These are phyloP conservation scores for Globisporangium carolinianum DNA, from an alignment of 352 stramenopile genomes.

Conservation along the genomic window DNA sequence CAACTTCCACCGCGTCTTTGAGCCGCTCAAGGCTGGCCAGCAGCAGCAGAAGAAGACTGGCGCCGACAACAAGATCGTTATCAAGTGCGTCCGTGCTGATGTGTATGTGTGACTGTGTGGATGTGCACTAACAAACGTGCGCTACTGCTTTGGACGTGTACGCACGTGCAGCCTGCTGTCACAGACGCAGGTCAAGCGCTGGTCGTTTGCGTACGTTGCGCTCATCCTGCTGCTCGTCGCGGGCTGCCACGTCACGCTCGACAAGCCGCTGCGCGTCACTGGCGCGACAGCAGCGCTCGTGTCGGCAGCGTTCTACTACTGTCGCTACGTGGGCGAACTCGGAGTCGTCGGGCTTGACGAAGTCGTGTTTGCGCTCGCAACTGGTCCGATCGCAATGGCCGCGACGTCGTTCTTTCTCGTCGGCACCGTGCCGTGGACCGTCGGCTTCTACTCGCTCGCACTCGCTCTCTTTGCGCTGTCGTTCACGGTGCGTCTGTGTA, in stretches of 20 bases:
- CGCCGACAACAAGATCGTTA: constrained; percentile 45
- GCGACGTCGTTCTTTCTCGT: constrained; percentile 48
- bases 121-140: neutral
- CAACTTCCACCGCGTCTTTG: constrained; percentile 61
- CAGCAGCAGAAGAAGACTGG: constrained; percentile 10
- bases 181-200: constrained; percentile 62
- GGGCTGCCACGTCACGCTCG: constrained; percentile 28
- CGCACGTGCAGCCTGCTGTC: constrained; percentile 45
- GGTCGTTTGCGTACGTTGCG: constrained; percentile 51
- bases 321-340: constrained; percentile 24
- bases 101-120: neutral
- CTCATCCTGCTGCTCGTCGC: constrained; percentile 34
- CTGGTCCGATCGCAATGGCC: constrained; percentile 51
- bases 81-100: constrained; percentile 36
- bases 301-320: constrained; percentile 52
- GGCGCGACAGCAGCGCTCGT: constrained; percentile 22
- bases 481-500: constrained; percentile 24
- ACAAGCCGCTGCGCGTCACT: constrained; percentile 28
- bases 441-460: constrained; percentile 47
- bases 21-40: constrained; percentile 22
- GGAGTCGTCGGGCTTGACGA: constrained; percentile 44
- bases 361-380: constrained; percentile 31
- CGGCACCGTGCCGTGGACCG: constrained; percentile 25
- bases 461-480: constrained; percentile 54
- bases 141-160: neutral